These are phyloP conservation scores for Pyrus pyrifolia DNA, from an alignment of 306 rosid genomes.

Conservation along the genomic window DNA sequence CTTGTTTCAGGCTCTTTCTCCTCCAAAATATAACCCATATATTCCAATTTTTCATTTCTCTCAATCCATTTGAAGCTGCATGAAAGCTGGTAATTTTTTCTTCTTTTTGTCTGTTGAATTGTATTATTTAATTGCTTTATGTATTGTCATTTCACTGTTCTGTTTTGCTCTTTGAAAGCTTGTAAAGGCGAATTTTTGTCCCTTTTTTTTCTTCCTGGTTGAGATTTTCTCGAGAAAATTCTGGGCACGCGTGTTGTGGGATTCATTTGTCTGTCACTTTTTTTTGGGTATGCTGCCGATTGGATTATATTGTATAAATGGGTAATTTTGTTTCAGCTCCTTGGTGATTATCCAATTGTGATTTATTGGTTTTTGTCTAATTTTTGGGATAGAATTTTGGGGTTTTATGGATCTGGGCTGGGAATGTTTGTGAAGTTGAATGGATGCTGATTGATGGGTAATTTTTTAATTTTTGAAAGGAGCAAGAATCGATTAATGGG, in stretches of 20 bases:
- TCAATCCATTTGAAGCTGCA: constrained; percentile 33
- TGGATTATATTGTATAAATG: constrained; percentile 2
- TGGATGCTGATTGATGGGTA: constrained; percentile 17
- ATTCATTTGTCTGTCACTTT: not conserved
- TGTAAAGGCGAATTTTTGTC: not conserved
- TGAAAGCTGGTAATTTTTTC: constrained; percentile 34
- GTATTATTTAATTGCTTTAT: constrained; percentile 19
- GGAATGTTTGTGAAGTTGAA: constrained; percentile 16
- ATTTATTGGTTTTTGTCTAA: not conserved
- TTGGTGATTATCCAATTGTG: not conserved
- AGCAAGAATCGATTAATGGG: constrained; percentile 4
- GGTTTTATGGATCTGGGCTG: constrained; percentile 47
- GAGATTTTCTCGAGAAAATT: constrained; percentile 14
- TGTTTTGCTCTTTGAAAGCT: not conserved
- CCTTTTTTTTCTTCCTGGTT: not conserved
- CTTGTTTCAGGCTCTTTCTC: constrained; percentile 29
- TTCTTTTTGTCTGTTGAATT: not conserved
- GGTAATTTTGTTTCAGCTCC: not conserved
- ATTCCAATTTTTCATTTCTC: constrained; percentile 20
- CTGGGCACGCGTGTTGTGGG: not conserved
- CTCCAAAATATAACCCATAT: constrained; percentile 40
- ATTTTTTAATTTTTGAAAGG: constrained; percentile 3
- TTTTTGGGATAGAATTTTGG: not conserved
- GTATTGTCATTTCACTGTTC: not conserved
- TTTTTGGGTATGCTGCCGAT: constrained; percentile 13